These are phyloP conservation scores for Haplographium delicatum DNA, from an alignment of 495 filamentous ascomycete species.

Conservation along the genomic window DNA sequence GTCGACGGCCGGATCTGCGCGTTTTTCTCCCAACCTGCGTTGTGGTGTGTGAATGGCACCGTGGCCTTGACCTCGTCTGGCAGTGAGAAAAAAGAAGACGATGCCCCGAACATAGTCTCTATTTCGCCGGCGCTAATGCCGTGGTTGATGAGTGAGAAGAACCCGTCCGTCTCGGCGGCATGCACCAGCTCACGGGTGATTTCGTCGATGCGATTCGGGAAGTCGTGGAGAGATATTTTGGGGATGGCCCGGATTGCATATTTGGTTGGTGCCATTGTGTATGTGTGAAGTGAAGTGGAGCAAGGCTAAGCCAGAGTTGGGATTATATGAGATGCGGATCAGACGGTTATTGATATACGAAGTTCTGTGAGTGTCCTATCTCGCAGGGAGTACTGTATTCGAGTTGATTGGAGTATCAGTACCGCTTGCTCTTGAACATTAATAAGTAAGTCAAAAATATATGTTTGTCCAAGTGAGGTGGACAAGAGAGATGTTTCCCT, in stretches of 20 bases:
- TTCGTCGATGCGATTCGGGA: conserved; percentile 44
- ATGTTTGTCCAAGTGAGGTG: no score
- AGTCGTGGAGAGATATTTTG: conserved; percentile 53
- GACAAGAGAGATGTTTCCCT: no score
- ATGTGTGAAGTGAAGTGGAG: not conserved
- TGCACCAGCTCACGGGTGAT: conserved; percentile 49
- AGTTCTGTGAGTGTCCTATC: no score
- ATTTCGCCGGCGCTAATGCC: conserved; percentile 44
- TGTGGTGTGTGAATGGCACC: conserved; percentile 48
- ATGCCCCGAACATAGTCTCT: conserved; percentile 45
- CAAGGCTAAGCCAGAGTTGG: no score
- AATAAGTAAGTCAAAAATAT: no score
- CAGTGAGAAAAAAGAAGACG: conserved; percentile 52
- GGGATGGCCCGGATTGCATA: conserved; percentile 47
- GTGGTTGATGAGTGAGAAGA: conserved; percentile 57
- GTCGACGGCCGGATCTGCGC: conserved; percentile 59
- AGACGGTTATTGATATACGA: no score
- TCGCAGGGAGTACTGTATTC: no score
- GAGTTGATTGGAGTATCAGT: no score
- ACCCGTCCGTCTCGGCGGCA: conserved; percentile 56
- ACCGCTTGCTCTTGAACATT: no score
- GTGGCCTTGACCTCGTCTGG: conserved; percentile 45
- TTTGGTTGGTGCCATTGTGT: conserved; percentile 33
- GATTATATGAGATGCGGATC: no score
- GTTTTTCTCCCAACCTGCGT: conserved; percentile 61